These are phyloP conservation scores for Saturnispora diversa DNA, from an alignment of 805 yeast species.

Conservation along the genomic window DNA sequence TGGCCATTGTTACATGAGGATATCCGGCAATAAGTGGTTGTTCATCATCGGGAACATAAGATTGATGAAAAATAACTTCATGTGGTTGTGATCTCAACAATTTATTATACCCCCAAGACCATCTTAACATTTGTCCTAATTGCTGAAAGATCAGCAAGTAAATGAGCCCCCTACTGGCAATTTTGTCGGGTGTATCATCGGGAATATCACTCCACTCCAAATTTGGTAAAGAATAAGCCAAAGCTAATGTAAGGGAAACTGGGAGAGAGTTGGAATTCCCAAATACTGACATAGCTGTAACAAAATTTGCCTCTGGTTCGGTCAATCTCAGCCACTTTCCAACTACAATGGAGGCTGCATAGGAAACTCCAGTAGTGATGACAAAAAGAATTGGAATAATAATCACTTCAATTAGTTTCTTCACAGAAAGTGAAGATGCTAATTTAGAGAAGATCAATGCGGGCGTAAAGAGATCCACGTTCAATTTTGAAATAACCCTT, in stretches of 20 bases:
- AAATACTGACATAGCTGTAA: constrained; percentile 94
- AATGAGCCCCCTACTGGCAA: constrained; percentile 71
- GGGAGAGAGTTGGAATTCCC: constrained; percentile 95
- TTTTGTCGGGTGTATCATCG: constrained; percentile 57
- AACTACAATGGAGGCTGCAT: constrained; percentile 48
- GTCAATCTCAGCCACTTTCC: constrained; percentile 50
- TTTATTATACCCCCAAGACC: constrained; percentile 84
- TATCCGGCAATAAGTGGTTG: constrained; percentile 1
- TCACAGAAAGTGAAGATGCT: constrained; percentile 57
- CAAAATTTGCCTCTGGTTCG: constrained; percentile 76
- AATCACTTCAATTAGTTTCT: constrained; percentile 71
- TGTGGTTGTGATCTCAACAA: constrained; percentile 46
- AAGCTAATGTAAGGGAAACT: constrained; percentile 76
- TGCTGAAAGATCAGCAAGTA: constrained; percentile 73
- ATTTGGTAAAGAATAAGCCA: constrained; percentile 68
- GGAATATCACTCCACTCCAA: constrained; percentile 67
- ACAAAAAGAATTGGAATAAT: constrained; percentile 80
- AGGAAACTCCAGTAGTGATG: constrained; percentile 74
- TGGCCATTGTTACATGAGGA: not conserved
- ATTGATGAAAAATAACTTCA: constrained; percentile 25
- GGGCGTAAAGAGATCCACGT: constrained; percentile 91
- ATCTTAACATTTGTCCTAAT: constrained; percentile 71
- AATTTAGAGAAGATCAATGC: constrained; percentile 84
- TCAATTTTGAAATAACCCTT: constrained; percentile 63
- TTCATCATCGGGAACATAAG: constrained; percentile 8